phyloP scores from a whole-genome alignment of 805 yeast genomes.

The Ogataea thermomethanolica region DNA sequence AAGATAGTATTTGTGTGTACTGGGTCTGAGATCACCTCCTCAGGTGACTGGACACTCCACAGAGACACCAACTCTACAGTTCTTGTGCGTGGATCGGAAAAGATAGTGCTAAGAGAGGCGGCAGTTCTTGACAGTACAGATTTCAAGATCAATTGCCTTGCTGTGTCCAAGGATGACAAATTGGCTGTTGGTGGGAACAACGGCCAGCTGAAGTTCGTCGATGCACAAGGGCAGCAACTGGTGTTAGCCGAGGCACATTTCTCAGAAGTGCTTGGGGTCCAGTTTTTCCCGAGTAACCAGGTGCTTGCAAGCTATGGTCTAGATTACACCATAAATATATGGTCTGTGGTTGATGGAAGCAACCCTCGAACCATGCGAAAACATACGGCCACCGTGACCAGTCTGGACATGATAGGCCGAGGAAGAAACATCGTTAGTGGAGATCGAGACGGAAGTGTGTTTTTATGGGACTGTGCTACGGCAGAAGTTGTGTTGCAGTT shows the following conservation, averaged over 20 bases:
- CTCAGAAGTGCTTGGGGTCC: slow-evolving; percentile 40
- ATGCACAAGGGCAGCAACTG: neutral
- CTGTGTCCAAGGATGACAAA: slow-evolving; percentile 7
- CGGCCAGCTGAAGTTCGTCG: slow-evolving; percentile 16
- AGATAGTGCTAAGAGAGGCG: neutral
- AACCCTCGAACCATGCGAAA: slow-evolving; percentile 49
- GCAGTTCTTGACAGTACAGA: neutral
- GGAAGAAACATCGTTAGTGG: slow-evolving; percentile 67
- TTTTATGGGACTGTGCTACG: slow-evolving; percentile 68
- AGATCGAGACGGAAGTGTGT: slow-evolving; percentile 51
- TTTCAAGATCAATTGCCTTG: slow-evolving; percentile 4
- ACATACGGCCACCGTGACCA: slow-evolving; percentile 49
- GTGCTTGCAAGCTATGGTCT: slow-evolving; percentile 56
- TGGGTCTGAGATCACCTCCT: neutral
- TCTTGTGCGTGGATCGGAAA: neutral
- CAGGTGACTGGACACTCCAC: slow-evolving; percentile 1
- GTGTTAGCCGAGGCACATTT: slow-evolving; percentile 45
- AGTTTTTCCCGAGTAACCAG: slow-evolving; percentile 61
- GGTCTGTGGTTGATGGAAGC: slow-evolving; percentile 50
- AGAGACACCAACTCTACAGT: neutral
- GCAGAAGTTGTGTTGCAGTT: slow-evolving; percentile 45
- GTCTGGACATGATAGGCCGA: slow-evolving; percentile 49
- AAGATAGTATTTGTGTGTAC: slow-evolving; percentile 4
- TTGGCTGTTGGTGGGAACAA: slow-evolving; percentile 17
- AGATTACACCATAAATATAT: slow-evolving; percentile 58